Base-by-base conservation (phyloP, 163 green algal genomes). In the Dunaliella salina region DNA sequence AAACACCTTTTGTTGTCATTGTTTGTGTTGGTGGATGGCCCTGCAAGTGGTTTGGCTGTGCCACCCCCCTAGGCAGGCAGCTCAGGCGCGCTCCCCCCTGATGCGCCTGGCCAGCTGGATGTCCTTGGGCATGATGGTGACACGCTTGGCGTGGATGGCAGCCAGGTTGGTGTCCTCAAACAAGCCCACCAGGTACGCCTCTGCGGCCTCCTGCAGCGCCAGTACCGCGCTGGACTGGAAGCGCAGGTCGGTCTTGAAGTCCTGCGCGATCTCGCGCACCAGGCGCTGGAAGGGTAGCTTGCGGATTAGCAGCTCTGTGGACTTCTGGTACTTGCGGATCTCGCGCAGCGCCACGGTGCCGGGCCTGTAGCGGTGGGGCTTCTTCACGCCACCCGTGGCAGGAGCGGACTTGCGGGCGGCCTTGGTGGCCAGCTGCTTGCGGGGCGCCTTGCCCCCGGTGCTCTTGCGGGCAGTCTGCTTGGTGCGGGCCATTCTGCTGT, bases 121-220 rank as follows among this genome's bases (percentile, higher is more conserved):
- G 90, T 98, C 96, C 93, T 99, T 99, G 91, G 96, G 96, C 96
- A 98, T 98, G 91, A 99, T 99, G 85, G 96, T 98, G n/a, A 98
- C 96, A 84, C 96, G 94, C 94, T 98, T 99, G 91, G 96, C 96
- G 92, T 98, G 96, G 91, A 99, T 98, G 88, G 96, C 96, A 86
- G 93, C 96, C 82, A 93, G 95, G 87, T 94, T 92, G 85, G 89
- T 89, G 86, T 94, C 91, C 89, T 94, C 91, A 84, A 94, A 93
- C 83, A 94, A 87, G 80, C 91, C 91, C 79, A 94, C 91, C 83
- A 95, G 89, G 90, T 94, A 96, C 17, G 92, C 93, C 91, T 96
- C 93, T 78, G 93, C 92, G 32, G 93, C 93, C 91, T 96, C 94
- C 92, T 98, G 95, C 67, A 98, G 90, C 15, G 95, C 95, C 84